phyloP scores from a whole-genome alignment of 192 early-diverging fungal genomes.

The Entomortierella parvispora region DNA sequence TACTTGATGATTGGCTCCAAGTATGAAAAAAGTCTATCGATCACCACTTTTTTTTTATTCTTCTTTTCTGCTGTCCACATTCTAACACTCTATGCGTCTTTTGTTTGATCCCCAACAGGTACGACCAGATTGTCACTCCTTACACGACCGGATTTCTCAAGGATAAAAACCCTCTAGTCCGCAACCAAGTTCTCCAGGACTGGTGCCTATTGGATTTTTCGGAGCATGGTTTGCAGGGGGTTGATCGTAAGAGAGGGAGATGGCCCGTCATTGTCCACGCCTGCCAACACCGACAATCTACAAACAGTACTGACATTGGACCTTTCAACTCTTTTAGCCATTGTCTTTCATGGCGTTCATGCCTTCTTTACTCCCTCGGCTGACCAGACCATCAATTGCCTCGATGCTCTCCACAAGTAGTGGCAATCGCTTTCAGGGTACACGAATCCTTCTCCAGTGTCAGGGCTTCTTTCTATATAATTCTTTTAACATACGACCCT shows the following conservation, averaged over 20 bases:
- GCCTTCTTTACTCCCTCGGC: conserved; percentile 18
- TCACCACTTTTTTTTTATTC: neutral
- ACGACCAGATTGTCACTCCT: conserved; percentile 10
- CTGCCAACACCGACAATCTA: neutral
- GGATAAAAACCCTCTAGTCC: conserved; percentile 9
- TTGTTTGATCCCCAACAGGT: neutral
- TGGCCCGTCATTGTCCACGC: neutral
- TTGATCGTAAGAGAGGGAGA: conserved; percentile 10
- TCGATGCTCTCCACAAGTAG: neutral
- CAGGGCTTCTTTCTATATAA: too few species aligned
- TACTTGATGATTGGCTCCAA: conserved; percentile 21
- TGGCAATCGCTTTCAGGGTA: too few species aligned
- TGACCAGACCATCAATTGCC: conserved; percentile 1
- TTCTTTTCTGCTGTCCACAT: neutral
- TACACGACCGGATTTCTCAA: conserved; percentile 20
- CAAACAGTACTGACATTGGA: too few species aligned
- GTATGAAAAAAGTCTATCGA: conserved; percentile 2
- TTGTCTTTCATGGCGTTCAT: conserved; percentile 9
- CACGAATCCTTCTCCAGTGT: too few species aligned
- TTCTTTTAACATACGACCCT: too few species aligned
- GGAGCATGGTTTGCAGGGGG: neutral
- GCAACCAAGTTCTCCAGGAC: conserved; percentile 17
- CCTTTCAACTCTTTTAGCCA: neutral
- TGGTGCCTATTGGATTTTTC: conserved; percentile 4
- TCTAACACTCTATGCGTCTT: neutral